Percentiles rank a stretch among this genome's conserved stretches.
These are phyloP conservation scores for Backusella tarrabulga DNA, from an alignment of 192 early-diverging fungal genomes.

Conservation along the genomic window DNA sequence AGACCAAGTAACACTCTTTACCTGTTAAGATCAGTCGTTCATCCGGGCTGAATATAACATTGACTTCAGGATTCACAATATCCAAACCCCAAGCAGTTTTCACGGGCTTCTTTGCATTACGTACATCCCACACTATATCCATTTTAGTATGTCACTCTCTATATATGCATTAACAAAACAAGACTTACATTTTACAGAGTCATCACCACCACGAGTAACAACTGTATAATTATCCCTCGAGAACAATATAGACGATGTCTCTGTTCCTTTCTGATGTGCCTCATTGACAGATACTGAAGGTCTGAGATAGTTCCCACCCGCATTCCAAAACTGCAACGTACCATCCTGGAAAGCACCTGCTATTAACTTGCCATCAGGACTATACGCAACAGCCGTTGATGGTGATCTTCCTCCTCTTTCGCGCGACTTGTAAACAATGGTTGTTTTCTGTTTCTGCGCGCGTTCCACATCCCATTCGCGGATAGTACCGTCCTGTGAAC, in stretches of 20 bases:
- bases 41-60: conserved; percentile 83
- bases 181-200: conserved; percentile 72
- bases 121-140: conserved; percentile 79
- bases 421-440: conserved; percentile 75
- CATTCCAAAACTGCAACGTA: conserved; percentile 72
- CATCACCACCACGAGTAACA: conserved; percentile 79
- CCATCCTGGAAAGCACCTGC: conserved; percentile 77
- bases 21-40: conserved; percentile 79
- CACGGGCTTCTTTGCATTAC: conserved; percentile 71
- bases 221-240: conserved; percentile 64
- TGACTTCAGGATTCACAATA: conserved; percentile 70
- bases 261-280: conserved; percentile 68
- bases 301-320: conserved; percentile 58
- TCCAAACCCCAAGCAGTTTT: conserved; percentile 51
- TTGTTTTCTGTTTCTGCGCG: conserved; percentile 67
- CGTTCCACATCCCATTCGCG: conserved; percentile 83
- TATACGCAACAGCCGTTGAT: conserved; percentile 71
- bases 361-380: conserved; percentile 67
- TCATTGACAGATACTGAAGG: conserved; percentile 59
- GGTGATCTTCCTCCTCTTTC: conserved; percentile 65
- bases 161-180: neutral
- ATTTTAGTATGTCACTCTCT: neutral
- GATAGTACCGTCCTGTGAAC: conserved; percentile 80
- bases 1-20: neutral
- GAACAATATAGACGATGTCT: conserved; percentile 70